A percentile compares a stretch with the other conserved stretches of the same genome.
Evolutionary conservation across 2,329 filamentous ascomycete genomes (phyloP).

Genomic region (Ophiocordyceps robertsii): DNA sequence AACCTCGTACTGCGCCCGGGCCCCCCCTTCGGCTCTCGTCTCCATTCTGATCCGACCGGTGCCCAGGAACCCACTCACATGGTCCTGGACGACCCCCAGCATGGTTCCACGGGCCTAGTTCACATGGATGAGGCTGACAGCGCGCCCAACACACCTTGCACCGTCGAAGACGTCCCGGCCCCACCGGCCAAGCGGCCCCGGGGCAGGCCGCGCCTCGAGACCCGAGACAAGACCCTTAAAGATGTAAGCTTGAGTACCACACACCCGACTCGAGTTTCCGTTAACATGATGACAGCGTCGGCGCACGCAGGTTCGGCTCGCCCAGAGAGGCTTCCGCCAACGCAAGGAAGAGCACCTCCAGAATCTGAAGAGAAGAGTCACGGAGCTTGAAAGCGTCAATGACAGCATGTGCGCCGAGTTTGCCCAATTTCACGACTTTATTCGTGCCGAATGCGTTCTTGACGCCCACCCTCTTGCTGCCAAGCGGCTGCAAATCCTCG

Average conservation of each 20-base stretch:
- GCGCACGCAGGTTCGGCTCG: conserved; percentile 74
- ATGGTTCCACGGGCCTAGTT: not conserved
- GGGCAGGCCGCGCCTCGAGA: conserved; percentile 62
- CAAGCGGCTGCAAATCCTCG: conserved; percentile 40
- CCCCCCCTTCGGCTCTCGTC: too few relatives aligned
- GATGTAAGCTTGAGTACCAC: conserved; percentile 47
- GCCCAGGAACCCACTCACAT: too few relatives aligned
- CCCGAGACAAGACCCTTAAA: conserved; percentile 62
- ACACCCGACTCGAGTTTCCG: too few relatives aligned
- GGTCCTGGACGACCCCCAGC: too few relatives aligned
- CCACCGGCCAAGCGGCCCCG: conserved; percentile 40
- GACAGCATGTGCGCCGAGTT: conserved; percentile 65
- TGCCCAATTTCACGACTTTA: conserved; percentile 49
- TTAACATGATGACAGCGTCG: conserved; percentile 42
- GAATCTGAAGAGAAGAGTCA: conserved; percentile 56
- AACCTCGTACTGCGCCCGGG: too few relatives aligned
- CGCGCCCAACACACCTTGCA: not conserved
- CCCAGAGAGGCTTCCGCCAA: conserved; percentile 72
- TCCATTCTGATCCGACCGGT: too few relatives aligned
- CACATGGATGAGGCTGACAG: not conserved
- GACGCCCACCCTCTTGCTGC: conserved; percentile 42
- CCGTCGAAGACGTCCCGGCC: not conserved
- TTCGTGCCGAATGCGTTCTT: conserved; percentile 42
- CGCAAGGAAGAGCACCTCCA: conserved; percentile 75
- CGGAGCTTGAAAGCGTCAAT: conserved; percentile 54